Evolutionary conservation across 1,284 basidiomycete genomes (phyloP), one percentile per base, ranked within the genome.

Genomic region (Chondrostereum purpureum): DNA sequence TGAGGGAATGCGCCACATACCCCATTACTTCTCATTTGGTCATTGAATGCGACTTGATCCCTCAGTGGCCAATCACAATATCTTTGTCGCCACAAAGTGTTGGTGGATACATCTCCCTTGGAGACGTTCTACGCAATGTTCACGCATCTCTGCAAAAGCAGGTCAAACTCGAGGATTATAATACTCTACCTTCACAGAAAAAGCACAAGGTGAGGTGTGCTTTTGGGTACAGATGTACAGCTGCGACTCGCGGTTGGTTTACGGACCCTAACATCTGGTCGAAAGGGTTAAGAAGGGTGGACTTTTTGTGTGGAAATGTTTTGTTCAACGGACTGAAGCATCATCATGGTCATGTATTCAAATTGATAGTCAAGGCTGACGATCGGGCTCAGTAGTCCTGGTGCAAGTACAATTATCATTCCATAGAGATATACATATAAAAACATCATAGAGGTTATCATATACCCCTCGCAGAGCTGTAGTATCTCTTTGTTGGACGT

Each of bases 11-110:
- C 10, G 82, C 80, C 18, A 81, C 79, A 13, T 64, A 73, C 53
- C 83, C 83, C 0, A 60, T 71, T 3, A 60, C 78, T 42, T 72
- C 68, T n/a, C 68, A 65, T 33, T 69, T 86, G 54, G 69, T 71
- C 11, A 77, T 87, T 55, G 58, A 70, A 0, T 79, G 75, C 57
- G 77, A 83, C 45, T 52, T 58, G 6, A 65, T 82, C 35, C 76
- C 78, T 0, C 58, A 75, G 22, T 86, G 82, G 83, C 76, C 79
- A 12, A 68, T 85, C 46, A 69, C 73, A 42, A 41, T 43, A 39
- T 44, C 14, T 22, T 36, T 39, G 54, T 57, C 6, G 55, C 41
- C 22, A 55, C 54, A 35, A 39, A 49, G 8, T 20, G 5, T 4
- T 34, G 10, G 11, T 4, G n/a, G n/a, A n/a, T 10, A 10, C 10